Base-by-base conservation (phyloP, 108 stramenopile species). In the Nitzschia putrida region DNA sequence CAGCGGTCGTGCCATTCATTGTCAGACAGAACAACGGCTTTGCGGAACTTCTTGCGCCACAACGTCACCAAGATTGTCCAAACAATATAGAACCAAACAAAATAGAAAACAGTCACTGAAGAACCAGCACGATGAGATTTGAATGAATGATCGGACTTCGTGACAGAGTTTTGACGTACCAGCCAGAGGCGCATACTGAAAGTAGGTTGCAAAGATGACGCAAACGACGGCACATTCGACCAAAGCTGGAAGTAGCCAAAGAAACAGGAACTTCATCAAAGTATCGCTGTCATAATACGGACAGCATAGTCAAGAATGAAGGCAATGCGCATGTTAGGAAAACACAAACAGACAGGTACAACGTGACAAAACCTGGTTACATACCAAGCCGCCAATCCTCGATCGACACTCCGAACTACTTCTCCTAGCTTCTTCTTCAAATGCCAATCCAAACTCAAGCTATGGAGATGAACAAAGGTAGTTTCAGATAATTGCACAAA, bases 21-120 rank as follows among this genome's bases (percentile, higher is more conserved):
- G 73, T 98, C 97, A 14, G 76, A 77, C 16, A 57, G 53, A 71
- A 94, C 94, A 39, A 96, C 88, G 22, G 82, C 80, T 69, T 93
- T 93, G 14, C 98, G 90, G 79, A 98, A 97, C 66, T 93, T 91
- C 68, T 96, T 97, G n/a, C 98, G 78, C 95, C 96, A 97, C 57
- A 97, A 67, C 0, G 98, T 98, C 14, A 98, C 71, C 47, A 91
- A 53, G 16, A 98, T 92, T 2, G 98, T 99, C 80, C 92, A 84
- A 1, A 87, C 74, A 25, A 92, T 82, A 83, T 99, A 99, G 7
- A 83, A 59, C 61, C 86, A 86, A 4, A 99, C 93, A 58, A 92
- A 92, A 64, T 84, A 88, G 72, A 99, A 97, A 8, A 96, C 90
- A 8, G 85, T 58, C 5, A 95, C 70, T 63, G 20, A 1, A 55